Evolutionary conservation across 345 rosid genomes (phyloP), one percentile per base, ranked within the genome.

Genomic region (Citrus trifoliata): DNA sequence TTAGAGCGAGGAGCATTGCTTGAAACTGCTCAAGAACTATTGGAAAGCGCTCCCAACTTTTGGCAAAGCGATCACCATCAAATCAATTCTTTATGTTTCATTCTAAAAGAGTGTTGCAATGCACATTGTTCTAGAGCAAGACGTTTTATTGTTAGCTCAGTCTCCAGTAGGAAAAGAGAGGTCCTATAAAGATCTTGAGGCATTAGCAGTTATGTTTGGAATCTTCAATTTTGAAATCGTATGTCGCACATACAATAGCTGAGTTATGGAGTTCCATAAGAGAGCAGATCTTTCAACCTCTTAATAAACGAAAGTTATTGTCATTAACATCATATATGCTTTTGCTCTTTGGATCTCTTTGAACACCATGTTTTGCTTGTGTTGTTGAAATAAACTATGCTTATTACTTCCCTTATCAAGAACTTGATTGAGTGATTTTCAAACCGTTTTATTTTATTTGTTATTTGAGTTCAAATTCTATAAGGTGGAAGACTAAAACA

Each of bases 1-100:
- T 21, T 86, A 87, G 88, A 83, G 81, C 10, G 87, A 88, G 18
- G 86, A 84, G 65, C 84, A 76, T 9, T 86, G 92, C 67, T 63
- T 79, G 14, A 87, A 81, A 37, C 82, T 87, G 66, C 87, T 91
- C 6, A 82, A 76, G 21, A 89, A 88, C 16, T 88, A 88, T 59
- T 80, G 76, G 78, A 84, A 83, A 77, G 83, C 89, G 28, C 66
- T 86, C 2, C 89, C 89, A 0, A 3, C 61, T 1, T 42, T 67
- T 16, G 92, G 93, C 16, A 89, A 87, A 78, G 86, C 84, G 8
- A 86, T 88, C 12, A 51, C 88, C 6, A 80, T 82, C 69, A 87
- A 88, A 58, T 61, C 86, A 0, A 82, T 88, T 79, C 76, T 85
- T 37, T 86, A 89, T 5, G 64, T 53, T 6, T 80, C 87, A 0